phyloP scores from a whole-genome alignment of 2,329 filamentous ascomycete genomes.

The Aspergillus fischeri region DNA sequence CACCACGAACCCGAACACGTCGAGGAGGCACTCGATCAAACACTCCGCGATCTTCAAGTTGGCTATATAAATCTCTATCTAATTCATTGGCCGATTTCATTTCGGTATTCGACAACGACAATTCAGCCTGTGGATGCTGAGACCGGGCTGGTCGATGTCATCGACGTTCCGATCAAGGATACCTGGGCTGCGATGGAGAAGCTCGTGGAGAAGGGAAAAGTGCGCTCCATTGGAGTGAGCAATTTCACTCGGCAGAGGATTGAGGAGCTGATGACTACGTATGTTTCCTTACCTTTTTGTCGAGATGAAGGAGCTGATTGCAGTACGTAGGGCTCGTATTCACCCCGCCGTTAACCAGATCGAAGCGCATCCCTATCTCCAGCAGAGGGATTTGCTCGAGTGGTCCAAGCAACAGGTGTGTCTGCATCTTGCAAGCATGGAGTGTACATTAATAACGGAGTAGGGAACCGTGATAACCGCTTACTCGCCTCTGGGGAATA shows the following conservation, averaged over 20 bases:
- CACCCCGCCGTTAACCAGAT: constrained; percentile 21
- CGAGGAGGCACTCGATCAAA: constrained; percentile 68
- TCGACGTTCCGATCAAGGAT: constrained; percentile 18
- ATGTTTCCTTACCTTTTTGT: neutral
- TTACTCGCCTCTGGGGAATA: constrained; percentile 47
- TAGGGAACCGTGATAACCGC: constrained; percentile 46
- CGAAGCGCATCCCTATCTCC: constrained; percentile 25
- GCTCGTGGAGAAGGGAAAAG: constrained; percentile 52
- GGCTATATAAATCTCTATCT: constrained; percentile 65
- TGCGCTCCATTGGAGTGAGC: constrained; percentile 65
- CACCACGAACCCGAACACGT: constrained; percentile 61
- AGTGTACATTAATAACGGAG: constrained; percentile 2
- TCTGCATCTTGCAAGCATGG: too few species aligned
- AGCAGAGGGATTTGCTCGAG: constrained; percentile 21
- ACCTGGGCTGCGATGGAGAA: constrained; percentile 63
- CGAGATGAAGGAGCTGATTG: neutral
- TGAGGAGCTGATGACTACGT: constrained; percentile 33
- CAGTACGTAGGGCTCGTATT: constrained; percentile 16
- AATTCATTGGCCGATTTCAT: constrained; percentile 41
- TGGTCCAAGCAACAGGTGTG: neutral
- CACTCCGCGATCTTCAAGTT: constrained; percentile 57
- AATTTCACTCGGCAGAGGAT: constrained; percentile 56
- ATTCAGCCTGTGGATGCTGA: constrained; percentile 14
- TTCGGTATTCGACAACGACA: constrained; percentile 14
- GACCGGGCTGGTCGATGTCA: constrained; percentile 16